Evolutionary conservation across 1,284 basidiomycete species (phyloP).

Genomic region (Tausonia pullulans): DNA sequence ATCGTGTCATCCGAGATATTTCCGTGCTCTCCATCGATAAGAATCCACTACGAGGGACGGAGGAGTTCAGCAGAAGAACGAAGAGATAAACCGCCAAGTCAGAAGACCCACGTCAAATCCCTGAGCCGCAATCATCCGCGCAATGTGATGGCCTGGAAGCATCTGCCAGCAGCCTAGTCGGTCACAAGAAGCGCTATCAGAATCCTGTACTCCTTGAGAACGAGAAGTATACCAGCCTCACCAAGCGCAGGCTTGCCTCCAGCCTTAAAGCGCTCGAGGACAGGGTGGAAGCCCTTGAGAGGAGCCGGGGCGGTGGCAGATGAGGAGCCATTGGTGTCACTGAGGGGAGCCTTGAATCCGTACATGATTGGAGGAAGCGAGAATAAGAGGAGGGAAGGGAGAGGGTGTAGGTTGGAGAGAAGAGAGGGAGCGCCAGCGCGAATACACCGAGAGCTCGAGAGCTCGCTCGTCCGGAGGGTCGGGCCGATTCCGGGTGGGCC

Average conservation of each 20-base stretch:
- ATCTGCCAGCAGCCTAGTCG: background rate
- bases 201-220: background rate
- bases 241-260: background rate
- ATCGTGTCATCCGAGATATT: background rate
- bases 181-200: background rate
- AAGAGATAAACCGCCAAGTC: background rate
- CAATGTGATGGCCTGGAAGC: background rate
- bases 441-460: too few relatives aligned
- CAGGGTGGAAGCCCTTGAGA: background rate
- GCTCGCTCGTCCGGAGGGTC: too few relatives aligned
- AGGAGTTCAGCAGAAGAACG: background rate
- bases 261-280: background rate
- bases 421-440: background rate
- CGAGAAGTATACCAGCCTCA: background rate
- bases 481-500: too few relatives aligned
- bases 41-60: background rate
- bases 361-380: background rate
- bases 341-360: background rate
- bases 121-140: background rate
- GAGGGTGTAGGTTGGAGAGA: background rate
- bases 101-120: background rate
- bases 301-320: background rate
- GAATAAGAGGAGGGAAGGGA: too few relatives aligned
- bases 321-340: too few relatives aligned
- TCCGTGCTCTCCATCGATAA: slow-evolving; percentile 2